Base-by-base conservation (phyloP, 331 rosid genomes). In the Quercus tomentella region DNA sequence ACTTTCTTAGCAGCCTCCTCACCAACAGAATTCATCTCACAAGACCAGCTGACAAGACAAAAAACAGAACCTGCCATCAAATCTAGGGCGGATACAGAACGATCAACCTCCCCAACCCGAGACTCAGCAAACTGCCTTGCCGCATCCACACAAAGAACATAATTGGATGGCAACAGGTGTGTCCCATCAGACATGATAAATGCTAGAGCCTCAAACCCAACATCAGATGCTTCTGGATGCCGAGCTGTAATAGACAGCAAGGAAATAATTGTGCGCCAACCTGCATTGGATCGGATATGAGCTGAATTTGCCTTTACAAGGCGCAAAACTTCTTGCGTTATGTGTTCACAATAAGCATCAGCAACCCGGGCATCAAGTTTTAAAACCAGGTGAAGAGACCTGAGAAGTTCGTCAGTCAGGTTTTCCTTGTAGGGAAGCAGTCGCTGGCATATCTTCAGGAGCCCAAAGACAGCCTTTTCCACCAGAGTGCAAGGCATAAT, bases 281-380 rank as follows among this genome's bases (percentile, higher is more conserved):
- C 99, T 57, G 84, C 71, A 73, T 89, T 96, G 22, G 98, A 93
- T 89, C 94, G 87, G 80, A 96, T 93, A 81, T 96, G 98, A 83
- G 98, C 83, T 76, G 99, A 96, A 88, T 96, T 96, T 83, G 92
- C 89, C 89, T 93, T 96, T 75, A 96, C 98, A 80, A 96, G 98
- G 79, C 96, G 96, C 75, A 91, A 85, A 79, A 93, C 94, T 91
- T 96, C 99, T 84, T 91, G 99, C 20, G 99, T 91, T 62, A 93
- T 96, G 81, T 96, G 99, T 75, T 96, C 99, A 80, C 97, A 93
- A 84, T 93, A 96, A 56, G 99, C 97, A 80, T 96, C 98, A 5
- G 96, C 97, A 67, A 95, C 98, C 79, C 99, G 94, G 74, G 98
- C 98, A 84, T 95, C 99, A 77, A 95, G 98, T 91, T 95, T 96